phyloP scores from a whole-genome alignment of 305 asterid genomes.

The Fraxinus sp. region DNA sequence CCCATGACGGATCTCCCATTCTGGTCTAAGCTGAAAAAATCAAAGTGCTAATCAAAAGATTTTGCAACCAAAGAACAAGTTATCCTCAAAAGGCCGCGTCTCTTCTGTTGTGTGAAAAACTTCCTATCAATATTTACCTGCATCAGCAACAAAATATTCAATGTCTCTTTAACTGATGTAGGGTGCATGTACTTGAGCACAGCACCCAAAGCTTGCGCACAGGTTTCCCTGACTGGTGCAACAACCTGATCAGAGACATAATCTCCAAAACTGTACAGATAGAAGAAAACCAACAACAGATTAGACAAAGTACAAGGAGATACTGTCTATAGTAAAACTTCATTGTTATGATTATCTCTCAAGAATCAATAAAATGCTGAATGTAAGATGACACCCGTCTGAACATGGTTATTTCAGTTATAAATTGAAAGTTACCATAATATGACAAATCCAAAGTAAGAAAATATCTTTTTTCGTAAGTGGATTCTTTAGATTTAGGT shows the following conservation, averaged over 20 bases:
- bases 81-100: not conserved
- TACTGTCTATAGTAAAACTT: not conserved
- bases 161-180: slow-evolving; percentile 63
- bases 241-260: slow-evolving; percentile 98
- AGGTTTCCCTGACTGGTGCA: slow-evolving; percentile 99
- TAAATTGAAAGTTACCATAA: not conserved
- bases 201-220: slow-evolving; percentile 98
- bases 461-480: not conserved
- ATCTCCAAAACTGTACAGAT: slow-evolving; percentile 79
- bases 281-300: slow-evolving; percentile 24
- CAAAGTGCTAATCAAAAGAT: slow-evolving; percentile 50
- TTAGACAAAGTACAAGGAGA: slow-evolving; percentile 15
- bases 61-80: slow-evolving; percentile 21
- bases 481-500: slow-evolving; percentile 14
- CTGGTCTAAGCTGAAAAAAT: slow-evolving; percentile 94
- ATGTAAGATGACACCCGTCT: not conserved
- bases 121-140: slow-evolving; percentile 63
- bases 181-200: slow-evolving; percentile 97
- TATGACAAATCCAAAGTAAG: slow-evolving; percentile 8
- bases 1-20: slow-evolving; percentile 99
- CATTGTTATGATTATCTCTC: not conserved
- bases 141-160: slow-evolving; percentile 84
- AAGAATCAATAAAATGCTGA: not conserved
- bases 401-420: not conserved
- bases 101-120: slow-evolving; percentile 4